Evolutionary conservation across 2,329 filamentous ascomycete genomes (phyloP).

Genomic region (Cladophialophora carrionii): DNA sequence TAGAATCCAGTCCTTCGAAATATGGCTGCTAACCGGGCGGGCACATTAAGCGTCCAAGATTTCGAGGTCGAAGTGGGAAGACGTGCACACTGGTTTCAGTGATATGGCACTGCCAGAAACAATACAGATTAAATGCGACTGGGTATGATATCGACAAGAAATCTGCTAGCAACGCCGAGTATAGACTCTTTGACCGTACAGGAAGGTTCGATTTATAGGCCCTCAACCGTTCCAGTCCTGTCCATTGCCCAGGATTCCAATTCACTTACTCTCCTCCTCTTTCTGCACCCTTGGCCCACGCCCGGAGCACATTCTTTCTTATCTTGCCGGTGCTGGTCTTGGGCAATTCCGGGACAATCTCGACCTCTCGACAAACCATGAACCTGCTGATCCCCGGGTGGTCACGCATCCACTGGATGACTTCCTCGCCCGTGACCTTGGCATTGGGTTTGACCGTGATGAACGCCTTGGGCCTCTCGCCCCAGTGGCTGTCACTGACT

Average conservation of each 20-base stretch:
- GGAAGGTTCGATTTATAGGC: neutral
- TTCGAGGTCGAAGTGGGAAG: neutral
- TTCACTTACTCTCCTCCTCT: slow-evolving; percentile 34
- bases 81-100: neutral
- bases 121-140: neutral
- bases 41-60: too few species aligned
- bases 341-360: slow-evolving; percentile 82
- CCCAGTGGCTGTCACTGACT: slow-evolving; percentile 87
- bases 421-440: slow-evolving; percentile 63
- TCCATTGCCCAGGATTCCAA: neutral
- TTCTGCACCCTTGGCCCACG: slow-evolving; percentile 71
- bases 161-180: neutral
- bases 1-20: too few species aligned
- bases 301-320: slow-evolving; percentile 87
- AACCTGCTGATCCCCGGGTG: slow-evolving; percentile 83
- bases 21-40: too few species aligned
- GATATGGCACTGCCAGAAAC: neutral
- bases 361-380: slow-evolving; percentile 76
- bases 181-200: neutral
- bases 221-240: neutral
- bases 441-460: slow-evolving; percentile 76
- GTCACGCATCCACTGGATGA: slow-evolving; percentile 85
- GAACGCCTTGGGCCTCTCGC: slow-evolving; percentile 93
- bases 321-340: slow-evolving; percentile 98
- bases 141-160: neutral